Evolutionary conservation across 768 basidiomycete genomes (phyloP), one percentile per base, ranked within the genome.

Genomic region (Amanita phalloides): DNA sequence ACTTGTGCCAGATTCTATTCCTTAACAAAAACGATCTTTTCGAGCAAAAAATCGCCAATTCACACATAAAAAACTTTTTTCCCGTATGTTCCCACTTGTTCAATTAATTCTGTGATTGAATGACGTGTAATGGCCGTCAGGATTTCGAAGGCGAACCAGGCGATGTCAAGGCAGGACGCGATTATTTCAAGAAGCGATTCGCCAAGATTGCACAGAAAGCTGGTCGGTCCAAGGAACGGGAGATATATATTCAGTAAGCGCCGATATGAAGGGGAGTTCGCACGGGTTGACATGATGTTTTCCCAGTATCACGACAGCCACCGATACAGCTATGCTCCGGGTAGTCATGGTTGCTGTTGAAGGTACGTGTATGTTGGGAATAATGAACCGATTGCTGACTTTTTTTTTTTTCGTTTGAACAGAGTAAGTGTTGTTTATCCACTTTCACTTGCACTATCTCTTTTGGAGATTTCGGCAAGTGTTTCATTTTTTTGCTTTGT

Each of bases 1-100:
- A 53, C 20, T 30, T 37, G 26, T 33, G 38, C 8, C 59, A 90
- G 90, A 95, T 96, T 56, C 76, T 96, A 33, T 95, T 95, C 76
- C 74, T 95, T 53, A 96, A 95, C 71, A 96, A 97, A 71, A 85
- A 92, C 59, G 93, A 97, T 63, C 74, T 95, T n/a, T 92, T 93
- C 61, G 78, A 82, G 66, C 75, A 79, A 63, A 95, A 95, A 69
- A 82, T 97, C 38, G 65, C 67, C 51, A 74, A 79, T 53, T 93
- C 90, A 20, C 79, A 89, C 64, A 92, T 97, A 66, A 84, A 81
- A 68, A 86, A 79, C 57, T 88, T 87, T 69, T 97, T 96, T 71
- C 87, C 90, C 0, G 91, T 88, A 62, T 32, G 78, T 63, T 26
- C 35, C 25, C 49, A 7, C 30, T 26, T 26, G 17, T 7, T 51